A percentile compares a stretch with the other conserved stretches of the same genome.
phyloP scores from a whole-genome alignment of 176 grass and related monocot genomes.

The Hordeum vulgare region MorexV3_pseudomolecules_assembly NC_058521.1:10444052-10444551 shows the following conservation, averaged over 20 bases:
- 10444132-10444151: not conserved
- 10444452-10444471: conserved; percentile 69
- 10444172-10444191: too few relatives aligned
- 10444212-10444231: not conserved
- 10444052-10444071: too few relatives aligned
- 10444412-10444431: conserved; percentile 39
- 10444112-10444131: not conserved
- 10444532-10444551: not conserved
- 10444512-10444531: too few relatives aligned
- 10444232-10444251: not conserved
- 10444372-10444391: conserved; percentile 41
- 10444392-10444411: conserved; percentile 60
- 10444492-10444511: not conserved
- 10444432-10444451: conserved; percentile 26
- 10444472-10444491: conserved; percentile 62
- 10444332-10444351: conserved; percentile 61
- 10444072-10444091: too few relatives aligned
- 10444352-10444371: conserved; percentile 38
- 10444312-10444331: not conserved
- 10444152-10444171: too few relatives aligned
- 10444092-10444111: not conserved
- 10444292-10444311: not conserved
- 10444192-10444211: too few relatives aligned
- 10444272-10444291: not conserved
- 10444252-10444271: not conserved